Evolutionary conservation across 768 basidiomycete species (phyloP), one percentile per base, ranked within the genome.

Genomic region (Suillus plorans): DNA sequence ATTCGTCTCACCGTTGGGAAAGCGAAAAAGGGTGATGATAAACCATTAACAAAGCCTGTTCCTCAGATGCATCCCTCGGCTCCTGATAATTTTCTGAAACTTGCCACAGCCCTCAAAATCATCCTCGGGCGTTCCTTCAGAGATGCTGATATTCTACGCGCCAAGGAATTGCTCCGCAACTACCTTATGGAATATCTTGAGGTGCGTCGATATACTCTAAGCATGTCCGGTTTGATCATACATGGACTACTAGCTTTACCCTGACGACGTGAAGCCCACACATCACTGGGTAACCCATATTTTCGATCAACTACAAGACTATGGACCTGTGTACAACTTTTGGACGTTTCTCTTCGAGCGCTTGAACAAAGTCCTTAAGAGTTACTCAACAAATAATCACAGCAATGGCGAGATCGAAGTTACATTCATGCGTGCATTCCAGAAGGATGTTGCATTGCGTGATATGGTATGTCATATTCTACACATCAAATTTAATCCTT

Each of bases 311-410:
- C 72, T 72, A 16, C 55, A 60, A 0, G 68, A 73, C 60, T 76
- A 68, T 56, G 73, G 76, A 2, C 75, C 76, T 1, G 68, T 76
- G 4, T 71, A 76, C 52, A 69, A 68, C 0, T 76, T 76, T 63
- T 77, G 77, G 76, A 71, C 69, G 0, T 78, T 74, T 62, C 57
- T 76, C 1, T 70, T 69, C 39, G 76, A 78, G 47, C 68, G 76
- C 0, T 61, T 78, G 20, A 78, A 78, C 67, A 74, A 74, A 31
- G 47, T 75, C 2, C 67, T 77, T 45, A 77, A 77, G 66, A 63
- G 66, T 34, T 72, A 68, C 59, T 56, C 67, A 4, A 69, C 70
- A 0, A 75, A 72, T 37, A 74, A 72, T 18, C 74, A 71, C 20
- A 69, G 57, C 5, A 66, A 68, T 5, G 75, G 77, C 3, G 70